phyloP scores from a whole-genome alignment of 495 filamentous ascomycete genomes.

The Rusavskia elegans region DNA sequence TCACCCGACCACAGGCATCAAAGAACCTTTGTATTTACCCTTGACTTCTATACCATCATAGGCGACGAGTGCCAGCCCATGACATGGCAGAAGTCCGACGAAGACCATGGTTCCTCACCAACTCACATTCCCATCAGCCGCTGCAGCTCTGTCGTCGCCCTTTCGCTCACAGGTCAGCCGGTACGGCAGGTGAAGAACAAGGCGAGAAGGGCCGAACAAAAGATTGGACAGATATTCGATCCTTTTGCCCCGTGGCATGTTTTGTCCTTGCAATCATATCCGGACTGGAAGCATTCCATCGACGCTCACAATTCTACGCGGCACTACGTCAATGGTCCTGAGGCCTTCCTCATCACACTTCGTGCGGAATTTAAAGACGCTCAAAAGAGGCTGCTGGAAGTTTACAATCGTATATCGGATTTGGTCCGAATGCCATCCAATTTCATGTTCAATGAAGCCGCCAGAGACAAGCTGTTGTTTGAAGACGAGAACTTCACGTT shows the following conservation, averaged over 20 bases:
- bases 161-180: constrained; percentile 26
- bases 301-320: constrained; percentile 28
- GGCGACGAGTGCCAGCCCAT: constrained; percentile 27
- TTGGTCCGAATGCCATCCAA: constrained; percentile 33
- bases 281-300: constrained; percentile 31
- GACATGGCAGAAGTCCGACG: constrained; percentile 33
- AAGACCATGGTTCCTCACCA: constrained; percentile 13
- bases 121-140: constrained; percentile 32
- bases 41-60: constrained; percentile 39
- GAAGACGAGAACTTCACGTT: constrained; percentile 39
- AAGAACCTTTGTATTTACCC: constrained; percentile 35
- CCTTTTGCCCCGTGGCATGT: constrained; percentile 36
- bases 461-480: constrained; percentile 38
- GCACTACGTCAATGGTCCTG: constrained; percentile 33
- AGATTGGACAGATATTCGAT: constrained; percentile 28
- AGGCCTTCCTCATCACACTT: constrained; percentile 34
- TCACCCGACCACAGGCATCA: constrained; percentile 19
- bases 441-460: constrained; percentile 35
- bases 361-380: constrained; percentile 35
- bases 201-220: constrained; percentile 17
- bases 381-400: constrained; percentile 28
- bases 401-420: constrained; percentile 29
- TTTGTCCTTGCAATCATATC: constrained; percentile 33
- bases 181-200: constrained; percentile 19
- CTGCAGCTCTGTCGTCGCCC: constrained; percentile 32